Evolutionary conservation across 2,329 filamentous ascomycete species (phyloP), one percentile per base, ranked within the genome.

Genomic region (Sporothrix brunneoviolacea): DNA sequence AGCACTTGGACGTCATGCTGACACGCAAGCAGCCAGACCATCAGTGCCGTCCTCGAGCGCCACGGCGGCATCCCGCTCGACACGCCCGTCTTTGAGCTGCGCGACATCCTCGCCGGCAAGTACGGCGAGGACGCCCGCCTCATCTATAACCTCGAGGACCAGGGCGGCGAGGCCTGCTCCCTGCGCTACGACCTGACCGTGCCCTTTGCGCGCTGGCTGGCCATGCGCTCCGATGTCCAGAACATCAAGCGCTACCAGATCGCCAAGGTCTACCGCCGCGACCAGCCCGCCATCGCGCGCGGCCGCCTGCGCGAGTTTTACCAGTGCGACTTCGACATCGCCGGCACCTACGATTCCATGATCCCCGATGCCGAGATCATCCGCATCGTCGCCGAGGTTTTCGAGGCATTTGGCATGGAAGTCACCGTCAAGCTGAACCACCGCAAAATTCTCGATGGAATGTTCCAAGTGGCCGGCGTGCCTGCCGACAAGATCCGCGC

Each of bases 241-340:
- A 84, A 77, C 67, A 91, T 95, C 71, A 95, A 95, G 74, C 81
- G 91, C 62, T 96, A 95, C 68, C 90, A 95, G 71, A 91, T 97
- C 59, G 90, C 89, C 59, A 95, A 95, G 72, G 91, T 95, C 46
- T 91, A 90, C 70, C 77, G 58, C 30, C 55, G 58, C 40, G 58
- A 60, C 48, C 57, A 59, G 52, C 58, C 58, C 15, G 86, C 89
- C 54, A 88, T 96, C 71, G 88, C 85, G 55, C 93, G 94, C 66
- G 91, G 91, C 46, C 82, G 91, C 48, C 93, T 95, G 86, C 81
- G 91, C 62, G 91, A 96, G 70, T 95, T 95, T 69, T 95, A 94
- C 72, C 91, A 96, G 69, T 96, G 91, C 72, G 91, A 97, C 70
- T 94, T 96, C 64, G 91, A 96, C 65, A 91, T 96, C 69, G 91